Percentiles rank a stretch among this genome's conserved stretches.
Evolutionary conservation across 1,139 yeast genomes (phyloP).

Genomic region (Saccharomycopsis hybrid): DNA sequence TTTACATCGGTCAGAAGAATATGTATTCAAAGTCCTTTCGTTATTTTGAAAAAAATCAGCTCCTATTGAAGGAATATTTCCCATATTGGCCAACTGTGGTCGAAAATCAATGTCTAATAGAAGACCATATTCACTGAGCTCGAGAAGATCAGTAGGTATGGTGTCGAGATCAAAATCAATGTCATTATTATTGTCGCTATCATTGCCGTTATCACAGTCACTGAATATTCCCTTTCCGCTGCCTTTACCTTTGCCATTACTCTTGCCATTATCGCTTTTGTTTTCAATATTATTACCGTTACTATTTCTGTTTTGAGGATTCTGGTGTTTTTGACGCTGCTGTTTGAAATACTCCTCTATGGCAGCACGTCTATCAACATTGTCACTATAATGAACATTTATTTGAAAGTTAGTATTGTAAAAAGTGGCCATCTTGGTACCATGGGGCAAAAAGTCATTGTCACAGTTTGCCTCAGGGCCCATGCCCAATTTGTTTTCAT

Average conservation of each 20-base stretch:
- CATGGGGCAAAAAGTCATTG: not conserved
- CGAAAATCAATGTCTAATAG: conserved; percentile 7
- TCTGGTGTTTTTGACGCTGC: no score
- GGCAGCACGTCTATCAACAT: no score
- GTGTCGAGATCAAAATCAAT: not conserved
- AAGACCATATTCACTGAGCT: conserved; percentile 8
- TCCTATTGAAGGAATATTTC: no score
- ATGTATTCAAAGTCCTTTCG: not conserved
- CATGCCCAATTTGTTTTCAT: not conserved
- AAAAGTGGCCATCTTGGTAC: not conserved
- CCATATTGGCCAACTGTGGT: conserved; percentile 1
- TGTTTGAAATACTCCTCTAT: no score
- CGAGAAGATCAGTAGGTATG: conserved; percentile 1
- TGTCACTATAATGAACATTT: no score
- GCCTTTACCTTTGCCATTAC: no score
- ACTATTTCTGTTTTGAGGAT: not conserved
- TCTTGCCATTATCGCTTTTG: no score
- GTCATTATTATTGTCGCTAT: not conserved
- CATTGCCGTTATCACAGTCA: not conserved
- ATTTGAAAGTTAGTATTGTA: not conserved
- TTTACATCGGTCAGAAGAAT: not conserved
- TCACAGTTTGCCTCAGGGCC: not conserved
- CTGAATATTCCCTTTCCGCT: not conserved
- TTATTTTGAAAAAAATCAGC: not conserved
- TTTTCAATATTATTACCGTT: not conserved